phyloP scores from a whole-genome alignment of 2,329 filamentous ascomycete genomes.

The Dactylellina cionopaga region DNA sequence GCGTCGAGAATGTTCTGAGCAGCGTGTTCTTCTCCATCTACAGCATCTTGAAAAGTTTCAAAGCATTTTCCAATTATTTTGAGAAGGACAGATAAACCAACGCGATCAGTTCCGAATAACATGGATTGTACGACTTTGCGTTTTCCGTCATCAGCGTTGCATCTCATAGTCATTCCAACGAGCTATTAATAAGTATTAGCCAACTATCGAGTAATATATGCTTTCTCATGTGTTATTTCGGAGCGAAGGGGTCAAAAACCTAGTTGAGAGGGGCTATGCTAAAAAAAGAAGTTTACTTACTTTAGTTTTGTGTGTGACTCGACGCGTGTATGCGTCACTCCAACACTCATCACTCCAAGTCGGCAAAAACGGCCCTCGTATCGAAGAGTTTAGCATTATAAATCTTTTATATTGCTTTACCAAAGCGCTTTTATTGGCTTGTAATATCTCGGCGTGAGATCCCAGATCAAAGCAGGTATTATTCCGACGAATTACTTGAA shows the following conservation, averaged over 20 bases:
- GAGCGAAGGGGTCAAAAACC: too few species aligned
- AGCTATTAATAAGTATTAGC: too few species aligned
- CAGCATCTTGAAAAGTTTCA: neutral
- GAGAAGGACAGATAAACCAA: constrained; percentile 60
- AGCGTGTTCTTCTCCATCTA: neutral
- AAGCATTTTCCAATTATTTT: constrained; percentile 43
- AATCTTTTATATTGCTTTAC: constrained; percentile 60
- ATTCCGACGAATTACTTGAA: constrained; percentile 58
- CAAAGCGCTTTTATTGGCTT: constrained; percentile 50
- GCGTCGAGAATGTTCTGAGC: constrained; percentile 2
- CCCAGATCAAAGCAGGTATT: constrained; percentile 61
- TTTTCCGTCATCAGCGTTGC: constrained; percentile 48
- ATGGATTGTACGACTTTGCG: constrained; percentile 60
- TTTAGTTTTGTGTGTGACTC: constrained; percentile 59
- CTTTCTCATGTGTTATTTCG: too few species aligned
- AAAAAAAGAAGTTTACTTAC: constrained; percentile 50
- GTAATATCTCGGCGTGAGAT: constrained; percentile 59
- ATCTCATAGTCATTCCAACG: constrained; percentile 60
- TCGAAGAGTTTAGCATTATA: constrained; percentile 60
- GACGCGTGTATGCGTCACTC: constrained; percentile 59
- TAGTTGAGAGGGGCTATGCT: too few species aligned
- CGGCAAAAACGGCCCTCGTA: constrained; percentile 61
- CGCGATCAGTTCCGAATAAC: constrained; percentile 60
- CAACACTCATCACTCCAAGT: constrained; percentile 60
- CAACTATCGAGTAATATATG: too few species aligned